phyloP scores from a whole-genome alignment of 345 rosid species.

The Eucalyptus marginata region DNA sequence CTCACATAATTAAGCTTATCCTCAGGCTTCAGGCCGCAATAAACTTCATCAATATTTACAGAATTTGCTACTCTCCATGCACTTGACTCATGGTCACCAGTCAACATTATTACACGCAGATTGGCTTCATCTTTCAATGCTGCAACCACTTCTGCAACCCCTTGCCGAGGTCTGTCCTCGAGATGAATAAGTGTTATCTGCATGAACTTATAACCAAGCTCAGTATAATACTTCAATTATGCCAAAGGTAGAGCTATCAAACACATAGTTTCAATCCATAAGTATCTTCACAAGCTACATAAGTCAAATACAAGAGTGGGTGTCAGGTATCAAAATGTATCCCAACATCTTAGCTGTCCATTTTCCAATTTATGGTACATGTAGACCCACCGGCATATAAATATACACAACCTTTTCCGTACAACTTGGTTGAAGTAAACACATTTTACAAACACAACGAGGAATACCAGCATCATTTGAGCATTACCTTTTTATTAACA shows the following conservation, averaged over 20 bases:
- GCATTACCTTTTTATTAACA: constrained; percentile 70
- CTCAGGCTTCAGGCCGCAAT: constrained; percentile 84
- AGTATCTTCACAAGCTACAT: background rate
- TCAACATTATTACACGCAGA: constrained; percentile 78
- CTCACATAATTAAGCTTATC: constrained; percentile 81
- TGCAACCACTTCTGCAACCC: constrained; percentile 59
- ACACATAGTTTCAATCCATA: background rate
- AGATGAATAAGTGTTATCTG: constrained; percentile 94
- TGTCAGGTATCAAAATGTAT: background rate
- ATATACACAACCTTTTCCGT: background rate
- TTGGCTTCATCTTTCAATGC: constrained; percentile 52
- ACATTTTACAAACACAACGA: background rate
- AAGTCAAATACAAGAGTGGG: background rate
- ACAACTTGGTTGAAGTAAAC: background rate
- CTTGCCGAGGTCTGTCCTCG: constrained; percentile 87
- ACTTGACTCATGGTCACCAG: constrained; percentile 93
- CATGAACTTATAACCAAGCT: background rate
- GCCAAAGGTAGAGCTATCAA: background rate
- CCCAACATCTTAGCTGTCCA: background rate
- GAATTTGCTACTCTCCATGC: constrained; percentile 92
- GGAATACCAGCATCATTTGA: background rate
- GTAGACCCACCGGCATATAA: background rate
- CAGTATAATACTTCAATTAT: background rate
- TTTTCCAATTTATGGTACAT: background rate
- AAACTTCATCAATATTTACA: constrained; percentile 73